Base-by-base conservation (phyloP, 78 protist genomes). In the Pigoraptor vietnamica region DNA sequence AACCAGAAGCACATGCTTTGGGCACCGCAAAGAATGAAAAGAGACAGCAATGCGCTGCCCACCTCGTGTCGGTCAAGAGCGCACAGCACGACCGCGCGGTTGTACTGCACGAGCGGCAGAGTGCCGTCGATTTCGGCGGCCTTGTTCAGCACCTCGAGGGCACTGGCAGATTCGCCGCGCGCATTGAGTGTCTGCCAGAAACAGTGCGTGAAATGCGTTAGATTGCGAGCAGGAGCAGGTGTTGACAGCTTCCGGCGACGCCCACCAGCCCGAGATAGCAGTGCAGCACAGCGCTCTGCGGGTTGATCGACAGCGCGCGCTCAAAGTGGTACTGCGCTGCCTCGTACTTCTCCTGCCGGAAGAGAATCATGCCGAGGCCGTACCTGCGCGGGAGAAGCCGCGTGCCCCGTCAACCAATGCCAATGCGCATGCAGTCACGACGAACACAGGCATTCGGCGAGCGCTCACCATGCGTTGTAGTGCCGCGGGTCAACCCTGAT, bases 381-480 rank as follows among this genome's bases (percentile, higher is more conserved):
- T 83, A 83, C 88, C 88, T 83, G 84, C 10, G 84, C 84, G 84
- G 34, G 84, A 2, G 14, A 79, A 79, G 10, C 6, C n/a, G 32
- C 6, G 35, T 14, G 84, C 84, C 67, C 67, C 29, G 6, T 48
- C 6, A 14, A 6, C 67, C 67, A 6, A 48, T 48, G 67, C 67
- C 29, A 6, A 48, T 48, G 67, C 67, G 29, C 67, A 48, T 48
- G 67, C 67, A 48, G 84, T 21, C 34, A 79, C 84, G 32, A 79
- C 84, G 84, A 21, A 79, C 21, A n/a, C n/a, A n/a, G n/a, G n/a
- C n/a, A n/a, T n/a, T n/a, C n/a, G n/a, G n/a, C n/a, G n/a, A n/a
- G 21, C 84, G 14, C 95, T 9, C 79, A 91, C 95, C 95, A 95
- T 19, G 96, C 97, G 56, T 95, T 95, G 93, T 94, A 95, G 93